Base-by-base conservation (phyloP, 1,139 yeast genomes). In the Geotrichum bryndzae region DNA sequence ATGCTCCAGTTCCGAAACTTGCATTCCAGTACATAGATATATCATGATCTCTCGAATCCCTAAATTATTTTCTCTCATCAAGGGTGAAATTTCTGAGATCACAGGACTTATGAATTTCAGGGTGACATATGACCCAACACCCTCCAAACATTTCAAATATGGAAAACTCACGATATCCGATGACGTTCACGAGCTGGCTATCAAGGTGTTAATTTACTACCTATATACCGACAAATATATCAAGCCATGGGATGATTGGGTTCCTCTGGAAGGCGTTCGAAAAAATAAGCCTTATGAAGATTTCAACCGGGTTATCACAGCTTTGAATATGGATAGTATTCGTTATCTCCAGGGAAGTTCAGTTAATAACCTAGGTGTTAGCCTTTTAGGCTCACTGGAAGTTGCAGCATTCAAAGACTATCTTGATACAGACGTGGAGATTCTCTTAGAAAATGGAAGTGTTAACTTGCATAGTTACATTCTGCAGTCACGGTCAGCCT, bases 401-500 rank as follows among this genome's bases (percentile, higher is more conserved):
- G 38, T 33, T 29, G 38, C 48, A n/a, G 51, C 41, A 15, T 41
- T 27, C 13, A 22, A 25, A 18, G 35, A 51, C 22, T 63, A 60
- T 27, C 57, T 58, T 13, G 57, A 58, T 5, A 50, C 64, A 3
- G 80, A 78, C 62, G 72, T 77, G 6, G 64, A 64, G 0, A 68
- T 82, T 10, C 60, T 64, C 5, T 70, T 86, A 41, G 66, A 73
- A 1, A 85, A 84, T 66, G 84, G 80, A 5, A 72, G 71, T 15
- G 45, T 75, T 1, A 65, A 62, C 5, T 80, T 84, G 4, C 84
- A 84, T 67, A 81, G 87, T 4, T 77, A 78, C 45, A 73, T 89
- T 7, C 71, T 90, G 29, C 70, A 77, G 3, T 73, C 83, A 0
- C 75, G 96, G 62, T 82, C 86, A 54, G 85, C 84, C 0, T 88